A percentile compares a stretch with the other conserved stretches of the same genome.
phyloP scores from a whole-genome alignment of 352 stramenopile genomes.

The Globisporangium recalcitrans region DNA sequence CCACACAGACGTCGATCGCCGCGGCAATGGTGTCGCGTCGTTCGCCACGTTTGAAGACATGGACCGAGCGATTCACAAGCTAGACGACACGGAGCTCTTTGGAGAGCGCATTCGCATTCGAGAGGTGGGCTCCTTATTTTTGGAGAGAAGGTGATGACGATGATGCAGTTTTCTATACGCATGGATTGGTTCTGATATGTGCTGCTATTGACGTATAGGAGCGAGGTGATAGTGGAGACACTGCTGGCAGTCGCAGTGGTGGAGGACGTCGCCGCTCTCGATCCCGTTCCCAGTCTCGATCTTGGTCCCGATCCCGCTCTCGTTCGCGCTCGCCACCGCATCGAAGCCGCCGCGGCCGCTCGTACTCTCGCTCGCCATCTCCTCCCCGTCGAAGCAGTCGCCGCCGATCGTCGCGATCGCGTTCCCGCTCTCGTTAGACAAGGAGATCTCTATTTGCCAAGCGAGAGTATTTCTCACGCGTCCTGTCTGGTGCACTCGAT shows the following conservation, averaged over 20 bases:
- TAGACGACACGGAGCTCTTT: constrained; percentile 42
- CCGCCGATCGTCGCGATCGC: constrained; percentile 3
- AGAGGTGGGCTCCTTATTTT: constrained; percentile 17
- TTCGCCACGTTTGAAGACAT: constrained; percentile 65
- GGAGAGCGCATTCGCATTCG: constrained; percentile 45
- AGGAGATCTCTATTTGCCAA: background rate
- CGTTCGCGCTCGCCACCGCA: constrained; percentile 25
- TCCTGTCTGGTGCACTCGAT: background rate
- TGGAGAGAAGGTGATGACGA: background rate
- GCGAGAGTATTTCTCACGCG: background rate
- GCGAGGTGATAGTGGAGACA: constrained; percentile 2
- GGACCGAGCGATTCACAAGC: constrained; percentile 41
- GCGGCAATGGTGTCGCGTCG: constrained; percentile 53
- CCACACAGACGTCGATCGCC: constrained; percentile 59
- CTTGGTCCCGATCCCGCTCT: constrained; percentile 31
- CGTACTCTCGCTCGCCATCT: constrained; percentile 25
- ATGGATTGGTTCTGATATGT: background rate
- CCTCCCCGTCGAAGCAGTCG: constrained; percentile 8
- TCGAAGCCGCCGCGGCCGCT: constrained; percentile 24
- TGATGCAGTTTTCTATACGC: background rate
- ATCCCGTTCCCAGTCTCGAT: constrained; percentile 20
- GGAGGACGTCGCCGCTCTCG: constrained; percentile 15
- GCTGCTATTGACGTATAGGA: constrained; percentile 6
- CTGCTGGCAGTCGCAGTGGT: background rate
- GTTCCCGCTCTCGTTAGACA: constrained; percentile 17